Percentiles rank a stretch among this genome's conserved stretches.
phyloP scores from a whole-genome alignment of 108 stramenopile genomes.

The Stephanodiscus triporus region DNA sequence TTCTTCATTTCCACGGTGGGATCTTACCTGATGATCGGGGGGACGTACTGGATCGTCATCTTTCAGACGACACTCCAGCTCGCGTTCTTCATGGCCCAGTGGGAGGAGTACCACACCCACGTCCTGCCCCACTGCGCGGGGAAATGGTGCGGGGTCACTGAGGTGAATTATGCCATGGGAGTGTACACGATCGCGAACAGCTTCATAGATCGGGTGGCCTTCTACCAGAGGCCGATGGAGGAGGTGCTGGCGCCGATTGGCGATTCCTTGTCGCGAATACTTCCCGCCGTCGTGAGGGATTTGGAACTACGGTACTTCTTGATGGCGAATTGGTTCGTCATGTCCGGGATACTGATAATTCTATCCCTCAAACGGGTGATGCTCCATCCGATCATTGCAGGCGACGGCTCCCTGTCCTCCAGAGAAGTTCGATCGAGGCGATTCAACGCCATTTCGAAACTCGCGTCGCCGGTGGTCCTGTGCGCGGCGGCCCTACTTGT shows the following conservation, averaged over 20 bases:
- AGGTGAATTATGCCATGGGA: constrained; percentile 69
- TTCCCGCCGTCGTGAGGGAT: constrained; percentile 28
- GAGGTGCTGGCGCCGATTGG: constrained; percentile 20
- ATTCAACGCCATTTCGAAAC: constrained; percentile 61
- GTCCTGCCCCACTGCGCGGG: constrained; percentile 76
- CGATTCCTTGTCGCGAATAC: neutral
- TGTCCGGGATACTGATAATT: constrained; percentile 45
- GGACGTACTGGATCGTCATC: constrained; percentile 56
- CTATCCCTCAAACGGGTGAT: constrained; percentile 55
- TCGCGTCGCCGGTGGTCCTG: constrained; percentile 54
- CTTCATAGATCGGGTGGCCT: constrained; percentile 51
- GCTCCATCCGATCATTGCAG: constrained; percentile 37
- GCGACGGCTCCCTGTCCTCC: constrained; percentile 15
- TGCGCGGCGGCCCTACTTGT: constrained; percentile 46
- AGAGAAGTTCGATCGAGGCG: constrained; percentile 16
- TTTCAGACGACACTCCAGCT: constrained; percentile 78
- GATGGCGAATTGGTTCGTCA: constrained; percentile 42
- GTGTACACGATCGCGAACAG: constrained; percentile 35
- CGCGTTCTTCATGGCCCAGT: constrained; percentile 92
- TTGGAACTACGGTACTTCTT: constrained; percentile 54
- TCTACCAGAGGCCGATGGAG: constrained; percentile 44
- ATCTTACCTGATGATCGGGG: constrained; percentile 52
- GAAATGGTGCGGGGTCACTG: constrained; percentile 78
- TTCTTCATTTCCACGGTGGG: constrained; percentile 58
- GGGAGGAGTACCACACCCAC: constrained; percentile 96